phyloP scores from a whole-genome alignment of 1,139 yeast genomes.

The Magnusiomyces ingens region DNA sequence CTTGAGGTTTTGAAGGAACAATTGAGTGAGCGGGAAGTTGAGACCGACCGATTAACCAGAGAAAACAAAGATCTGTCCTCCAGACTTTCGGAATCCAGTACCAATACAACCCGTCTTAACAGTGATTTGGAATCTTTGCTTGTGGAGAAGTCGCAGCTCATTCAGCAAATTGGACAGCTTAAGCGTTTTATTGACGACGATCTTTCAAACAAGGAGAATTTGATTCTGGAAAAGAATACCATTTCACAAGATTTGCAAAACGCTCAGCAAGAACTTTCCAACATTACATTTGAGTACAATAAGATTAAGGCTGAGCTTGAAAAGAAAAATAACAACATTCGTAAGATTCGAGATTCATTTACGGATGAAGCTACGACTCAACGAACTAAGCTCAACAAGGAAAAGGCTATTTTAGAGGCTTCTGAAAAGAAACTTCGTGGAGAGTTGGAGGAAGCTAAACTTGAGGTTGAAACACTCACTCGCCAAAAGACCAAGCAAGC shows the following conservation, averaged over 20 bases:
- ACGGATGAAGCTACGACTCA: slow-evolving; percentile 40
- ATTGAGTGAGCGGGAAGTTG: slow-evolving; percentile 30
- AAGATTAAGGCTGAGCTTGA: slow-evolving; percentile 22
- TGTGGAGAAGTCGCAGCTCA: slow-evolving; percentile 13
- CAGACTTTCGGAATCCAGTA: slow-evolving; percentile 14
- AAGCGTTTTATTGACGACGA: slow-evolving; percentile 22
- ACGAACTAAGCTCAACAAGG: slow-evolving; percentile 34
- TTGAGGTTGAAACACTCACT: slow-evolving; percentile 22
- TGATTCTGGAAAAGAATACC: slow-evolving; percentile 26
- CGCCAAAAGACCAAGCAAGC: slow-evolving; percentile 54
- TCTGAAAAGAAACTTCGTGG: slow-evolving; percentile 33
- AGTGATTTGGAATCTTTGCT: slow-evolving; percentile 11
- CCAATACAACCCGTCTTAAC: slow-evolving; percentile 13
- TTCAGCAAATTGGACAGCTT: slow-evolving; percentile 20
- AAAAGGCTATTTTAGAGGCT: slow-evolving; percentile 36
- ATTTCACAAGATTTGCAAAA: slow-evolving; percentile 23
- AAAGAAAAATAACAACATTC: slow-evolving; percentile 30
- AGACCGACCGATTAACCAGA: slow-evolving; percentile 7
- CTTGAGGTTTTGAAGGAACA: slow-evolving; percentile 36
- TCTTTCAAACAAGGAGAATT: slow-evolving; percentile 19
- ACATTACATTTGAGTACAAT: slow-evolving; percentile 26
- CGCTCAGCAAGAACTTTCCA: slow-evolving; percentile 20
- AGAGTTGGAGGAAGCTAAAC: slow-evolving; percentile 25
- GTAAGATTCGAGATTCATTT: slow-evolving; percentile 30
- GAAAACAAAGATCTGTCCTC: slow-evolving; percentile 13